Base-by-base conservation (phyloP, 495 filamentous ascomycete species). In the Stereocaulon alpinum region DNA sequence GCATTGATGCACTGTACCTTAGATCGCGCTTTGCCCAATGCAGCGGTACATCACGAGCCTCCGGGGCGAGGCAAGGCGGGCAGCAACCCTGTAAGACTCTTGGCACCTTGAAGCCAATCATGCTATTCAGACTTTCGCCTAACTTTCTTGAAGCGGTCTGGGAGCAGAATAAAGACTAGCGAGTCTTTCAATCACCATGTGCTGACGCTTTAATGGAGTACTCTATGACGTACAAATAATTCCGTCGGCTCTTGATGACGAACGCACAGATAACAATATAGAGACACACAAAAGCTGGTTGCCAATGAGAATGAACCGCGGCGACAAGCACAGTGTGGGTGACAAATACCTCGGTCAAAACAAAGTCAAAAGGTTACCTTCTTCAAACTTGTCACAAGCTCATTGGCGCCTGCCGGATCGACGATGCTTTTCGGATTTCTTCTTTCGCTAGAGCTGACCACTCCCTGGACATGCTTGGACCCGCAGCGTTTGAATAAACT, bases 381-480 rank as follows among this genome's bases (percentile, higher is more conserved):
- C 20, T 29, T 49, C 14, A 24, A 17, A 42, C 15, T 11, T 51
- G 32, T 51, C 49, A 37, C 32, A 10, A 20, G 48, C 45, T 20
- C 37, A 61, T 61, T 64, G 58, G 58, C 61, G 61, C 62, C 53
- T 47, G 43, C 54, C 18, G 34, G 53, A 58, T 51, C 62, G n/a
- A 43, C 49, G 30, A 34, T 42, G 32, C 48, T 27, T 7, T 18
- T 14, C 10, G 0, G 2, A 18, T 30, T 20, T 18, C 34, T 37
- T 9, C 34, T 2, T 7, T 37, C 34, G 34, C 6, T 30, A 27
- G 50, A 50, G 17, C n/a, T 9, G 20, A 3, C 6, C 18, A 30
- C 2, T 50, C 24, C 27, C 2, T 7, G 27, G 40, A 52, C 7
- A 45, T 22, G 17, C 6, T 30, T 20, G 34, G 51, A 14, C 37